Percentiles rank a stretch among this genome's conserved stretches.
Evolutionary conservation across 164 flowering plant species (phyloP).

Genomic region (Chimonanthus salicifolius): DNA sequence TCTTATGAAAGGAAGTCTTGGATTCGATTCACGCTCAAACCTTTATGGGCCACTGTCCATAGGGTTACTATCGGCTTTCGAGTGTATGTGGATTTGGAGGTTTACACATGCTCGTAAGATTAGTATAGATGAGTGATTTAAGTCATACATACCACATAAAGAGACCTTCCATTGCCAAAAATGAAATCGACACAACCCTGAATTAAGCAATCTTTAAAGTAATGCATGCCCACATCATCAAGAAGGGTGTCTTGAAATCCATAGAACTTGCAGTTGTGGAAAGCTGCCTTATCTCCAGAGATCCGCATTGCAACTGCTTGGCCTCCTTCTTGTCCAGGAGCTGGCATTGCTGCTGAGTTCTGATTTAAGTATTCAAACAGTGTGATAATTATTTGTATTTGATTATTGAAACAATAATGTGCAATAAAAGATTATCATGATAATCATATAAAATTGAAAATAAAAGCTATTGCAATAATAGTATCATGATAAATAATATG

Average conservation of each 20-base stretch:
- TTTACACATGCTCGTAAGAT: not conserved
- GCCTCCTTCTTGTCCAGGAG: conserved; percentile 32
- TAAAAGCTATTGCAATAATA: too few species aligned
- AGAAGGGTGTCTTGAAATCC: conserved; percentile 26
- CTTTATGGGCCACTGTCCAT: too few species aligned
- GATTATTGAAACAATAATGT: too few species aligned
- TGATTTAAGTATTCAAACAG: conserved; percentile 6
- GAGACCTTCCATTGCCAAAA: conserved; percentile 19
- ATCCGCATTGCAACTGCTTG: conserved; percentile 22
- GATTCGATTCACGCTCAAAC: too few species aligned
- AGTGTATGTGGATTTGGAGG: too few species aligned
- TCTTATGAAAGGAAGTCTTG: too few species aligned
- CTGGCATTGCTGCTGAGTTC: conserved; percentile 70
- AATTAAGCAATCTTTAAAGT: conserved; percentile 17
- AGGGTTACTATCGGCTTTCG: too few species aligned
- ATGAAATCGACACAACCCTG: conserved; percentile 21
- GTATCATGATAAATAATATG: too few species aligned
- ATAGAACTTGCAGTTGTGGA: conserved; percentile 15
- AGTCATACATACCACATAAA: conserved; percentile 9
- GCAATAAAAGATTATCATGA: too few species aligned
- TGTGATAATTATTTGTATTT: too few species aligned
- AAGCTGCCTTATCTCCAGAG: conserved; percentile 15
- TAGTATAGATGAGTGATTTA: not conserved
- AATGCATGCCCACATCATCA: conserved; percentile 18
- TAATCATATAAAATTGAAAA: too few species aligned